These are phyloP conservation scores for Ambrosia artemisiifolia DNA, from an alignment of 129 eudicot genomes.

Conservation along the genomic window DNA sequence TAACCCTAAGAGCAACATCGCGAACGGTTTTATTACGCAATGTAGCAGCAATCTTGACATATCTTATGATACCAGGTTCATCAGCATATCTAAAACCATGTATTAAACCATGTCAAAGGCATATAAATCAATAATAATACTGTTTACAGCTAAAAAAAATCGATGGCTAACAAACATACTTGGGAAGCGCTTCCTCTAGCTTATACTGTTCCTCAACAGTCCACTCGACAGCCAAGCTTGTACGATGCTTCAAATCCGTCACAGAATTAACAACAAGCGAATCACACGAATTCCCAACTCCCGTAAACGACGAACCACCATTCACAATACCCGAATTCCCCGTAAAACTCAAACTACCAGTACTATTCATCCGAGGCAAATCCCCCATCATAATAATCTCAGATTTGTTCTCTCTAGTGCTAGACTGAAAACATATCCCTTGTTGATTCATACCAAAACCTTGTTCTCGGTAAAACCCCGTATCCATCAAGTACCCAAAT, in stretches of 20 bases:
- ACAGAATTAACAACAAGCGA: slow-evolving; percentile 59
- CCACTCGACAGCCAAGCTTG: slow-evolving; percentile 74
- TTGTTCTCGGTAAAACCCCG: slow-evolving; percentile 41
- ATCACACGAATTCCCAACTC: slow-evolving; percentile 38
- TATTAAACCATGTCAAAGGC: slow-evolving; percentile 11
- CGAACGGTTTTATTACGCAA: slow-evolving; percentile 93
- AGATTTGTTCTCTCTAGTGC: slow-evolving; percentile 39
- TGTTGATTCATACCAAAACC: slow-evolving; percentile 35
- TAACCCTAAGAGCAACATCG: slow-evolving; percentile 88
- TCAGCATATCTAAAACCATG: slow-evolving; percentile 48
- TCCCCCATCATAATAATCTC: slow-evolving; percentile 51
- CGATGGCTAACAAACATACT: slow-evolving; percentile 42
- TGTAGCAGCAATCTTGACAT: slow-evolving; percentile 78
- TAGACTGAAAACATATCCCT: slow-evolving; percentile 48
- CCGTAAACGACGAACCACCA: slow-evolving; percentile 21
- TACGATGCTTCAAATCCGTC: slow-evolving; percentile 59
- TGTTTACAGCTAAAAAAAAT: neutral
- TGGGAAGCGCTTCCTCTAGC: slow-evolving; percentile 81
- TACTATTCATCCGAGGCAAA: slow-evolving; percentile 26
- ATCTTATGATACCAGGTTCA: slow-evolving; percentile 77
- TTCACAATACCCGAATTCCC: slow-evolving; percentile 39
- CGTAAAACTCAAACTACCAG: slow-evolving; percentile 29
- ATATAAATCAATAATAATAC: neutral
- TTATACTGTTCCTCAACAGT: slow-evolving; percentile 76
- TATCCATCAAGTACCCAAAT: slow-evolving; percentile 19